phyloP scores from a whole-genome alignment of 163 green algal genomes.

The Smithsoniella earleae region DNA sequence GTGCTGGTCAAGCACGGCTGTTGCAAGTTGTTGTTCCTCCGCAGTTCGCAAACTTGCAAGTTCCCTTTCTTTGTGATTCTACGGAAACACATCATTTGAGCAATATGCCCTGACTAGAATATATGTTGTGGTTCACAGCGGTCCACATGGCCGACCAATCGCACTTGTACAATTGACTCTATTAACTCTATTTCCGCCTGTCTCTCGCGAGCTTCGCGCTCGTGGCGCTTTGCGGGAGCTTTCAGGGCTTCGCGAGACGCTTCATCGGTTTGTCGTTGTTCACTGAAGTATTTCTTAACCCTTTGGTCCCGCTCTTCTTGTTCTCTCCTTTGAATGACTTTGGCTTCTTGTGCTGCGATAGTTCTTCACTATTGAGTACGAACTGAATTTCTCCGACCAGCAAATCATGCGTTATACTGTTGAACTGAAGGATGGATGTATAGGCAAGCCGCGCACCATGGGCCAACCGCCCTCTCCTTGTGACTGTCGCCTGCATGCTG shows the following conservation, averaged over 20 bases:
- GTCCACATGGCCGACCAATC: too few species aligned
- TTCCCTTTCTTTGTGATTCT: constrained; percentile 10
- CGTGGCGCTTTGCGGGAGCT: background rate
- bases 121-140: too few species aligned
- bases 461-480: too few species aligned
- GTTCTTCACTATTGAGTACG: too few species aligned
- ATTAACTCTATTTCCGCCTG: constrained; percentile 9
- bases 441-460: too few species aligned
- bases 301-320: background rate
- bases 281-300: constrained; percentile 20
- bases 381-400: too few species aligned
- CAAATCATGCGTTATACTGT: too few species aligned
- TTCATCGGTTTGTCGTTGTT: constrained; percentile 10
- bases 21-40: background rate
- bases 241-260: background rate
- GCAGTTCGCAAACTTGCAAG: constrained; percentile 4
- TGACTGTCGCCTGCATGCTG: too few species aligned
- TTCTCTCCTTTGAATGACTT: constrained; percentile 4
- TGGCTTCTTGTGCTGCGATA: constrained; percentile 2
- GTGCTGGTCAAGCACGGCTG: constrained; percentile 9
- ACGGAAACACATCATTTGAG: too few species aligned
- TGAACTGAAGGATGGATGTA: too few species aligned
- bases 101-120: too few species aligned
- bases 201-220: constrained; percentile 18
- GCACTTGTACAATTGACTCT: constrained; percentile 23